Base-by-base conservation (phyloP, 768 basidiomycete genomes). In the Tricholomella constricta region DNA sequence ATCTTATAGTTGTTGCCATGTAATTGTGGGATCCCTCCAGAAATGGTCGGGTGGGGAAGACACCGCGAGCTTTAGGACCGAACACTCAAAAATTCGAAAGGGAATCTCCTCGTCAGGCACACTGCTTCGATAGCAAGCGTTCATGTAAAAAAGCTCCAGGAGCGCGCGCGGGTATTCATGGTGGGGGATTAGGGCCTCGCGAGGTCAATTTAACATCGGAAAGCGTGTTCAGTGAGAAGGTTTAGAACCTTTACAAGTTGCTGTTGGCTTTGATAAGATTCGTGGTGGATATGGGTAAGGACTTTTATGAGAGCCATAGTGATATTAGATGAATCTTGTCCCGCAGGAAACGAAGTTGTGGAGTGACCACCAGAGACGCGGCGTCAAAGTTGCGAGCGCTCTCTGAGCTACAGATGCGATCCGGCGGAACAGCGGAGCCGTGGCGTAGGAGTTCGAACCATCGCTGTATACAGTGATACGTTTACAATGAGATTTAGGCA, bases 401-500 rank as follows among this genome's bases (percentile, higher is more conserved):
- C 77, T 65, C 79, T 48, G 67, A 56, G 35, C 56, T 67, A 49
- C 75, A 79, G 29, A 81, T 71, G 35, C 69, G 71, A 40, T n/a
- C n/a, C 77, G 74, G 31, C 77, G 48, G 25, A 76, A 54, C 12
- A 79, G 54, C 7, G 73, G 72, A 6, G 69, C 67, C 4, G 57
- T 61, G 19, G 60, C 46, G 34, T 54, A 54, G 43, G 43, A 36
- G 51, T 50, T 44, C 35, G 45, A 56, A 50, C 26, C 14, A 15
- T 52, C 23, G 44, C 22, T 32, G 17, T n/a, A 20, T 22, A 32
- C 23, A 29, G 34, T 8, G 32, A 23, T 12, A 20, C 6, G 15
- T 26, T 48, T 10, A 31, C 29, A 6, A 11, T 31, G 29, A 11
- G 17, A 15, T 20, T 43, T 46, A n/a, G 66, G 63, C 27, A 70